These are phyloP conservation scores for Talaromyces funiculosus DNA, from an alignment of 2,329 filamentous ascomycete species.

Conservation along the genomic window DNA sequence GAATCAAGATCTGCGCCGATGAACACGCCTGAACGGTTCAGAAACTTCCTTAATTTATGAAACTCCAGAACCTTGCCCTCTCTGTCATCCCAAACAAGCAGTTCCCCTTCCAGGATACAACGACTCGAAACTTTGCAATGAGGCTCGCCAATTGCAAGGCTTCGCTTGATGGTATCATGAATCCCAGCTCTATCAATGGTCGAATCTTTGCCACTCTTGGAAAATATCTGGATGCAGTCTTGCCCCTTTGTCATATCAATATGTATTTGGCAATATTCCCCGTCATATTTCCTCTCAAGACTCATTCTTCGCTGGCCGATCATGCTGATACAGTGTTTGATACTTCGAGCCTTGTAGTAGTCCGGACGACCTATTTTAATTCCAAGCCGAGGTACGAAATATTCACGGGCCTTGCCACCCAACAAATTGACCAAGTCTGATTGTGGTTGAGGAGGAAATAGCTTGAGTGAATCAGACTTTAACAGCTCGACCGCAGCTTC, in stretches of 20 bases:
- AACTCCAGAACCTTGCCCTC: conserved; percentile 65
- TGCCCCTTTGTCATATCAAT: conserved; percentile 56
- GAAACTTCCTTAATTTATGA: conserved; percentile 74
- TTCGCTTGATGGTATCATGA: conserved; percentile 58
- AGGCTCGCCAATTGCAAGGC: conserved; percentile 56
- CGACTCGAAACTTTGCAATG: conserved; percentile 56
- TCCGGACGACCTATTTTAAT: conserved; percentile 60
- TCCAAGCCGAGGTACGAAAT: conserved; percentile 52
- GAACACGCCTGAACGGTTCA: conserved; percentile 65
- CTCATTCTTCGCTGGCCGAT: conserved; percentile 58
- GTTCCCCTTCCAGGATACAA: conserved; percentile 79
- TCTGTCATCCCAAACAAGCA: conserved; percentile 69
- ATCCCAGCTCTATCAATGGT: conserved; percentile 63
- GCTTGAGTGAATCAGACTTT: conserved; percentile 29
- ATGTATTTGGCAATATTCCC: conserved; percentile 87
- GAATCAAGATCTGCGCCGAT: conserved; percentile 66
- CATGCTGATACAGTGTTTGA: conserved; percentile 69
- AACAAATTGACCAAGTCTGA: conserved; percentile 26
- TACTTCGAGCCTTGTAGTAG: conserved; percentile 62
- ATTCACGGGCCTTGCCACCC: conserved; percentile 31
- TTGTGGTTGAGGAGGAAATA: conserved; percentile 34
- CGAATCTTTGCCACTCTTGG: conserved; percentile 87
- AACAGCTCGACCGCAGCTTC: conserved; percentile 54
- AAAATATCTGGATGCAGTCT: conserved; percentile 71
- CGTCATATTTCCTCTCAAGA: conserved; percentile 77